These are phyloP conservation scores for Wickerhamomyces bisporus DNA, from an alignment of 805 yeast species.

Conservation along the genomic window DNA sequence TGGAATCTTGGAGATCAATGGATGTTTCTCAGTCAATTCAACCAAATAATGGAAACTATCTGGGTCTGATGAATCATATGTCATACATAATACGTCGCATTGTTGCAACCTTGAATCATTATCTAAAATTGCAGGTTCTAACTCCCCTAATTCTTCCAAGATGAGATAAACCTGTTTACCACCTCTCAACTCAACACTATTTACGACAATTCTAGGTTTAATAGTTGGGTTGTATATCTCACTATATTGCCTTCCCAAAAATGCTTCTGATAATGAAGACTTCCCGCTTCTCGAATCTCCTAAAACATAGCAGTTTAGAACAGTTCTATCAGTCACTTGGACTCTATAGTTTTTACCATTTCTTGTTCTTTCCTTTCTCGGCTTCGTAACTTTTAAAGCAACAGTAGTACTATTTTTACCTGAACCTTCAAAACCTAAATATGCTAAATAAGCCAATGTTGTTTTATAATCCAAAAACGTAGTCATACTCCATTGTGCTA, in stretches of 20 bases:
- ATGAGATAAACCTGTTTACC: constrained; percentile 94
- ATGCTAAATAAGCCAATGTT: constrained; percentile 83
- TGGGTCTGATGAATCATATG: constrained; percentile 95
- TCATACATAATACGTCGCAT: constrained; percentile 86
- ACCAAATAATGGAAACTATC: constrained; percentile 84
- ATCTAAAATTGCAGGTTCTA: constrained; percentile 76
- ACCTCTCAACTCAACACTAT: constrained; percentile 88
- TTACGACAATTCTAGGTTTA: constrained; percentile 76
- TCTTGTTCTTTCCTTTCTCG: constrained; percentile 64
- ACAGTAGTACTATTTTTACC: constrained; percentile 26
- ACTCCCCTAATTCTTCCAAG: constrained; percentile 83
- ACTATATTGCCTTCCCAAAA: constrained; percentile 67
- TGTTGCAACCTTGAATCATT: constrained; percentile 65
- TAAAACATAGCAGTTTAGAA: constrained; percentile 81
- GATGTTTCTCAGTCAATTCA: constrained; percentile 57
- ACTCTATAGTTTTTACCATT: constrained; percentile 65
- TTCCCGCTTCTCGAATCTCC: constrained; percentile 90
- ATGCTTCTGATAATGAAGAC: constrained; percentile 76
- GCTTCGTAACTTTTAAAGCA: constrained; percentile 77
- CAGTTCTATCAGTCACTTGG: constrained; percentile 75
- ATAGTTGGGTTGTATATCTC: constrained; percentile 77
- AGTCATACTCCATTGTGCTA: constrained; percentile 98
- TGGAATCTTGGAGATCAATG: constrained; percentile 63
- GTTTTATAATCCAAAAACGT: constrained; percentile 80
- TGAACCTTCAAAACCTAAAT: constrained; percentile 73